Evolutionary conservation across 805 yeast genomes (phyloP), one percentile per base, ranked within the genome.

Genomic region (Pichia exigua): DNA sequence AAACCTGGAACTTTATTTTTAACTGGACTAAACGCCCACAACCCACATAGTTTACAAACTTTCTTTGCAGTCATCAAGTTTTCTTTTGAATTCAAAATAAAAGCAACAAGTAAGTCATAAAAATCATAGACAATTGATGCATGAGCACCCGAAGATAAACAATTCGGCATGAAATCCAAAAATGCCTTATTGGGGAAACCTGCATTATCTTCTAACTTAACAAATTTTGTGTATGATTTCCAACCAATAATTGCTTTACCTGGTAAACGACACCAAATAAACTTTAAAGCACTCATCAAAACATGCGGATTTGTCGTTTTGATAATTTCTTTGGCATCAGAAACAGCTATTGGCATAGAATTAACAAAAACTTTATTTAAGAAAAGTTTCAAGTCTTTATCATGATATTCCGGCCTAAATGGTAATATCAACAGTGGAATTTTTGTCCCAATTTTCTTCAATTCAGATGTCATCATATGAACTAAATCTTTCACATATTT

Each of bases 91-190:
- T 88, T 86, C 11, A 95, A 81, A 0, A 95, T 82, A 42, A 90
- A 68, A 12, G 89, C 76, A 12, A 88, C 86, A 44, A 91, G 69
- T 38, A 90, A 73, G 62, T 90, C 96, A 59, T 89, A 77, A 61
- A 89, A 91, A 63, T 87, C 95, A 65, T 87, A 87, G 5, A 87
- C 92, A 5, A 91, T 87, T 1, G 94, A 83, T 0, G 96, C 95
- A 68, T 89, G 96, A 6, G 92, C 84, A 2, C 94, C 88, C 0
- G 94, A 83, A 2, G 85, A 77, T 22, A 88, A 72, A 66, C 95
- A 86, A 55, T 81, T 82, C 1, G 96, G 96, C 88, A 90, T 86
- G 51, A 85, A 78, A 47, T 83, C 83, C 44, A 87, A 68, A 62
- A 90, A 90, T 0, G 96, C 87, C 54, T 77, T 78, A 58, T 78